Conservation (phyloP, 257 asterid genomes). For the Jacaranda copaia region DNA sequence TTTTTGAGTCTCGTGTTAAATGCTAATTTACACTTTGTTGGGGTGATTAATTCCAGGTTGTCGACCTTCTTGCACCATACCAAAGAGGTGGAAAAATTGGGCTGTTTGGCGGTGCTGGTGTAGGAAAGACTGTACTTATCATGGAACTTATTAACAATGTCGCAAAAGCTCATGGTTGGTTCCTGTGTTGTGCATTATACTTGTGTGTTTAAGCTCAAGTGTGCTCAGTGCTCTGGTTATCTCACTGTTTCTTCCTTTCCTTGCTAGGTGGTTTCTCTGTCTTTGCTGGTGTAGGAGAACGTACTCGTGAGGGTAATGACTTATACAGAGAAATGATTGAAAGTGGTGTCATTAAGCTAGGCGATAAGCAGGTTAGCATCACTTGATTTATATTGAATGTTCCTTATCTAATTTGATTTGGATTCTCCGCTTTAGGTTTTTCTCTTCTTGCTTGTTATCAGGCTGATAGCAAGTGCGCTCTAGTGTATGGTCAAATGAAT, state of each 20-base stretch:
- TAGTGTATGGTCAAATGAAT: slow-evolving; percentile 98
- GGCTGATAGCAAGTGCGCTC: slow-evolving; percentile 97
- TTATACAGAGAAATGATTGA: slow-evolving; percentile 99
- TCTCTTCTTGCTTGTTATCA: slow-evolving; percentile 32
- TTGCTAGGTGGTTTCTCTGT: slow-evolving; percentile 78
- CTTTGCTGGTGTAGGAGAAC: slow-evolving; percentile 99
- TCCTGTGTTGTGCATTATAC: not conserved
- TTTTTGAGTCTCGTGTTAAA: not conserved
- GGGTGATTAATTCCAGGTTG: slow-evolving; percentile 59
- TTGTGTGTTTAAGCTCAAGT: not conserved
- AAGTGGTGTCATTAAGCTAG: slow-evolving; percentile 99
- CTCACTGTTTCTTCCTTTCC: slow-evolving; percentile 6
- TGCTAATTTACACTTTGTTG: not conserved
- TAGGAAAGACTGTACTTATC: slow-evolving; percentile 57
- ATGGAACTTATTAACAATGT: slow-evolving; percentile 67
- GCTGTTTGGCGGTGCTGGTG: slow-evolving; percentile 60
- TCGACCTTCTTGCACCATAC: slow-evolving; percentile 95
- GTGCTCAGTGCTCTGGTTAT: not conserved
- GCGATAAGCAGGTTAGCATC: slow-evolving; percentile 82
- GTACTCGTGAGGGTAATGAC: slow-evolving; percentile 98
- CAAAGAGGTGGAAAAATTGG: slow-evolving; percentile 98
- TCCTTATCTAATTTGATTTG: slow-evolving; percentile 14
- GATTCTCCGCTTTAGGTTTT: not conserved
- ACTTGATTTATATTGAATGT: slow-evolving; percentile 4
- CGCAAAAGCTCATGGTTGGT: slow-evolving; percentile 62